Evolutionary conservation across 768 basidiomycete species (phyloP), one percentile per base, ranked within the genome.

Genomic region (Trametes maxima): DNA sequence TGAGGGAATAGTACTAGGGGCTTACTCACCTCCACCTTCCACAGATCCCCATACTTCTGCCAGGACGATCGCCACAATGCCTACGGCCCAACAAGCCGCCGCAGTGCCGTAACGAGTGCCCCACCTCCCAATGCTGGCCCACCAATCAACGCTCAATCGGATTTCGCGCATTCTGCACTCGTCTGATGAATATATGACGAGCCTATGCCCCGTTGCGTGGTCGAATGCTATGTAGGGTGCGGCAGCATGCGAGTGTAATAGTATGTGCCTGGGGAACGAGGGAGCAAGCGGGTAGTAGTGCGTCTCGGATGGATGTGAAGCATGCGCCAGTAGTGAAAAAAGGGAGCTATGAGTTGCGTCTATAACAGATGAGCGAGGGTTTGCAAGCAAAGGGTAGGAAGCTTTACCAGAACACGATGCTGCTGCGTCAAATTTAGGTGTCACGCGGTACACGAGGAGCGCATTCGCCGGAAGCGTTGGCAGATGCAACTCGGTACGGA

Each of bases 41-140:
- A 68, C 52, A 3, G 56, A 51, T 16, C 68, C 71, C 84, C 83
- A 86, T 6, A 79, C 80, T 36, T 79, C 72, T 65, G 83, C 87
- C 21, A 90, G 56, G 0, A 87, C 67, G 16, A 90, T 65, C 4
- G 82, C 77, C 1, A 86, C 82, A n/a, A 92, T 73, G 4, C 90
- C 93, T 2, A 89, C 76, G 2, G 86, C 79, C 89, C 95, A 97
- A 25, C 82, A 82, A 3, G 87, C 77, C 0, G 91, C 67, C 2
- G 87, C 86, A 35, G 85, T 87, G 48, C 88, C 82, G 75, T 93
- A 98, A 22, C 96, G 80, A 17, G 86, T 76, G 1, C 86, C 85
- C 72, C 85, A 81, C 39, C 89, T 80, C 2, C 91, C 92, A 6
- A 92, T 59, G 1, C 88, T 92, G 11, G 82, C 78, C 72, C 79